phyloP scores from a whole-genome alignment of 2,329 filamentous ascomycete genomes.

The Davidsoniella virescens region DNA sequence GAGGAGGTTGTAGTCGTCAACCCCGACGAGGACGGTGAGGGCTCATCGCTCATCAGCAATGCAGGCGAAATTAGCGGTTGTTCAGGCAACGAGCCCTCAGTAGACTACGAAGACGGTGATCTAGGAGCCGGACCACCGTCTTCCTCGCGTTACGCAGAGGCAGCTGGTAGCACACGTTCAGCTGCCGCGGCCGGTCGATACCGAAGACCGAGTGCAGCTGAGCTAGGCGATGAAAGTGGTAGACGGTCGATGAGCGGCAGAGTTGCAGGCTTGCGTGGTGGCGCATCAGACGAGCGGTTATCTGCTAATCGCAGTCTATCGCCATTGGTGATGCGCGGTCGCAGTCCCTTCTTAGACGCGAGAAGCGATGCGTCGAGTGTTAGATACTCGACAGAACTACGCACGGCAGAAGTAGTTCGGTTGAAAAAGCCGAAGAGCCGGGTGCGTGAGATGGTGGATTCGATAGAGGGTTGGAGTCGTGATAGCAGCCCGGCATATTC shows the following conservation, averaged over 20 bases:
- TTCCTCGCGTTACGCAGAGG: neutral
- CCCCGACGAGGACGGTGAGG: slow-evolving; percentile 7
- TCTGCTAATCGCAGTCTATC: slow-evolving; percentile 5
- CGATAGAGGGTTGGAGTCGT: slow-evolving; percentile 32
- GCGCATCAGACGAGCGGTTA: neutral
- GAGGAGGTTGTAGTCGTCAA: slow-evolving; percentile 10
- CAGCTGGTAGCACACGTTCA: neutral
- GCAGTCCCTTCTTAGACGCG: slow-evolving; percentile 7
- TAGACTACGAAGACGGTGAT: slow-evolving; percentile 2
- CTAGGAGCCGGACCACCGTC: neutral
- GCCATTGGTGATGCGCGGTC: slow-evolving; percentile 3
- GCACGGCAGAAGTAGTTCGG: slow-evolving; percentile 31
- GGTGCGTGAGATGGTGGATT: slow-evolving; percentile 40
- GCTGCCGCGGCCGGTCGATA: neutral
- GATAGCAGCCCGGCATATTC: slow-evolving; percentile 24
- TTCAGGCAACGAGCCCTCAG: neutral
- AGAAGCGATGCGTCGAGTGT: slow-evolving; percentile 6
- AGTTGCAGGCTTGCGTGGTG: neutral
- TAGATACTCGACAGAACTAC: slow-evolving; percentile 7
- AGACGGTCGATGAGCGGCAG: neutral
- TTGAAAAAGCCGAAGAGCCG: slow-evolving; percentile 27
- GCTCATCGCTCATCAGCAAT: slow-evolving; percentile 7
- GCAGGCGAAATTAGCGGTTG: slow-evolving; percentile 10
- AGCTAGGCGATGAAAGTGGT: neutral
- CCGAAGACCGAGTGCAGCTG: neutral